Conservation (phyloP, 2,329 filamentous ascomycete genomes). For the Calonectria pseudoreteaudii region DNA sequence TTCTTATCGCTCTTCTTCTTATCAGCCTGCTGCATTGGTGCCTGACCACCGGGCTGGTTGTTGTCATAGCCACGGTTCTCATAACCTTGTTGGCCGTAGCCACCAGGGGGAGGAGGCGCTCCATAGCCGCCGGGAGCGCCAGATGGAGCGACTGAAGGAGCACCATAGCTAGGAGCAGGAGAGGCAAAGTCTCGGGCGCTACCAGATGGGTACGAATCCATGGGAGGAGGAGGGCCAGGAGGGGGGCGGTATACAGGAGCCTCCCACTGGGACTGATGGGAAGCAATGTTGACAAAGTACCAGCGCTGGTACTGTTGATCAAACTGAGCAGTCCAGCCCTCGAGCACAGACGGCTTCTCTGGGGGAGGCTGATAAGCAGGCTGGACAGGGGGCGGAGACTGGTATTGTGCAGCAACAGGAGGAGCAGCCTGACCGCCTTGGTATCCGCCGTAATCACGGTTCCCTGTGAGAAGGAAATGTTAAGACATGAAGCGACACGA, state of each 20-base stretch:
- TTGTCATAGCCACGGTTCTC: slow-evolving; percentile 24
- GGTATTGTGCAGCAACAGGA: slow-evolving; percentile 27
- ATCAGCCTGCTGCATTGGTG: slow-evolving; percentile 15
- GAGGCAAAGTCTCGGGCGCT: slow-evolving; percentile 37
- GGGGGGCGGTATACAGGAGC: slow-evolving; percentile 53
- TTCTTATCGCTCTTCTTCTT: slow-evolving; percentile 61
- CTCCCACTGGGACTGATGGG: slow-evolving; percentile 74
- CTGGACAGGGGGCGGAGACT: slow-evolving; percentile 35
- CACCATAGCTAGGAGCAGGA: slow-evolving; percentile 27
- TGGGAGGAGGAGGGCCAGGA: slow-evolving; percentile 33
- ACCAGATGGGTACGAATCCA: slow-evolving; percentile 37
- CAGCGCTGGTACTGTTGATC: slow-evolving; percentile 71
- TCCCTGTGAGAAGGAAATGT: slow-evolving; percentile 24
- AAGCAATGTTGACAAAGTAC: slow-evolving; percentile 73
- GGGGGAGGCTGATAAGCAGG: slow-evolving; percentile 50
- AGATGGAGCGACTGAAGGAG: slow-evolving; percentile 17
- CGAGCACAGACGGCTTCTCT: slow-evolving; percentile 63
- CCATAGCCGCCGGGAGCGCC: slow-evolving; percentile 4
- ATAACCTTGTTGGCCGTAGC: slow-evolving; percentile 15
- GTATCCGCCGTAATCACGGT: slow-evolving; percentile 40
- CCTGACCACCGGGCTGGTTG: slow-evolving; percentile 25
- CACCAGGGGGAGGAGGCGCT: slow-evolving; percentile 12
- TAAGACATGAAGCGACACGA: neutral
- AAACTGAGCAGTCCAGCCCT: slow-evolving; percentile 73
- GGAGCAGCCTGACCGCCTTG: slow-evolving; percentile 41